Percentiles rank a stretch among this genome's conserved stretches.
These are phyloP conservation scores for Citrus hindsii DNA, from an alignment of 345 rosid species.

Conservation along the genomic window DNA sequence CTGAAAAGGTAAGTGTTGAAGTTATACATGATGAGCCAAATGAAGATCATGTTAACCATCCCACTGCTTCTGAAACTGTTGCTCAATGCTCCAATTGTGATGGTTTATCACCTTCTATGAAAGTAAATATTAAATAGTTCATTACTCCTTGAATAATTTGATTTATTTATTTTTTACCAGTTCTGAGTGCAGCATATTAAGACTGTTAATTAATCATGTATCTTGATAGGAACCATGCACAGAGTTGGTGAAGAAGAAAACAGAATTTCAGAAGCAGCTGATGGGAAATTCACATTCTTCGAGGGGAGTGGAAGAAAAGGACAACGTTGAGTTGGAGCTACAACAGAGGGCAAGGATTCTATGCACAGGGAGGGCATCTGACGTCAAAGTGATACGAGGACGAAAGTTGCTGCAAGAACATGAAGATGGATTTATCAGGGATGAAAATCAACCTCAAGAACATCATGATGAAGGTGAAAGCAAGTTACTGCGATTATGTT, in stretches of 20 bases:
- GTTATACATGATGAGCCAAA: not conserved
- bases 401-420: not conserved
- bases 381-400: not conserved
- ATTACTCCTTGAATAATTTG: not conserved
- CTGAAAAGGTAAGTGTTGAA: not conserved
- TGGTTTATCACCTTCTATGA: not conserved
- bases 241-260: not conserved
- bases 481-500: not conserved
- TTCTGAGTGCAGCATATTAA: not conserved
- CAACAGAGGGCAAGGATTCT: not conserved
- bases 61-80: slow-evolving; percentile 3
- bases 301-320: not conserved
- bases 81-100: slow-evolving; percentile 3
- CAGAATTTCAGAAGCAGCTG: not conserved
- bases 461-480: not conserved
- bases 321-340: not conserved
- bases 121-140: not conserved
- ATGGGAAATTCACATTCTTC: not conserved
- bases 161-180: not conserved
- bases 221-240: not conserved
- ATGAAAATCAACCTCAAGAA: not conserved
- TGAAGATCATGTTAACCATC: not conserved
- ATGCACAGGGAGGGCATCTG: not conserved
- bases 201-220: not conserved
- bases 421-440: not conserved